Evolutionary conservation across 495 filamentous ascomycete species (phyloP).

Genomic region (Xanthoparmelia taractica): DNA sequence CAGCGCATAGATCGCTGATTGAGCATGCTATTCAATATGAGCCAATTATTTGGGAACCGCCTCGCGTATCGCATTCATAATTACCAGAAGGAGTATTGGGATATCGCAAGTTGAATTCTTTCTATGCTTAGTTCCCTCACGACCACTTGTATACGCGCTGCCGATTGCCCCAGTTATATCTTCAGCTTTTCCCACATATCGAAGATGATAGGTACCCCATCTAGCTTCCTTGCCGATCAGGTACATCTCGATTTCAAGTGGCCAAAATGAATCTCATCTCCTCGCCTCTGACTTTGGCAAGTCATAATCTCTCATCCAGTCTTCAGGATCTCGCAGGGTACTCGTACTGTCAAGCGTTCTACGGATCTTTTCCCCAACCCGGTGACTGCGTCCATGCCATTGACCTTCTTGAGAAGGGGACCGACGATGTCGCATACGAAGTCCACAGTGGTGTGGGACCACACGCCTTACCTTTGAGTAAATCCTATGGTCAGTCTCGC

Average conservation of each 20-base stretch:
- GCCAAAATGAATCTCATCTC: constrained; percentile 2
- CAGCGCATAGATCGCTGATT: not conserved
- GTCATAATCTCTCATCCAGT: not conserved
- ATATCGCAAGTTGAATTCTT: not conserved
- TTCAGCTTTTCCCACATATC: not conserved
- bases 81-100: not conserved
- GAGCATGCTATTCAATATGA: not conserved
- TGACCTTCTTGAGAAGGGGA: not conserved
- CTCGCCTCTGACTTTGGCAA: not conserved
- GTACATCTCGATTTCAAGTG: not conserved
- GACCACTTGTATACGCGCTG: not conserved
- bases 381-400: constrained; percentile 3
- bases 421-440: not conserved
- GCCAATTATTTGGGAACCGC: not conserved
- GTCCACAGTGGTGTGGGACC: not conserved
- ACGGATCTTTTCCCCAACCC: not conserved
- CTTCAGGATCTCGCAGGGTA: not conserved
- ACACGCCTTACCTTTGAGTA: constrained; percentile 1
- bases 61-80: not conserved
- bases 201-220: constrained; percentile 2
- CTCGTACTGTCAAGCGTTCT: not conserved
- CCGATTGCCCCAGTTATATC: not conserved
- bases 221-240: not conserved
- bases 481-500: not conserved
- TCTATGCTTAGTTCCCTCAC: not conserved